Evolutionary conservation across 202 grass and related monocot species (phyloP).

Genomic region (Setaria italica): DNA sequence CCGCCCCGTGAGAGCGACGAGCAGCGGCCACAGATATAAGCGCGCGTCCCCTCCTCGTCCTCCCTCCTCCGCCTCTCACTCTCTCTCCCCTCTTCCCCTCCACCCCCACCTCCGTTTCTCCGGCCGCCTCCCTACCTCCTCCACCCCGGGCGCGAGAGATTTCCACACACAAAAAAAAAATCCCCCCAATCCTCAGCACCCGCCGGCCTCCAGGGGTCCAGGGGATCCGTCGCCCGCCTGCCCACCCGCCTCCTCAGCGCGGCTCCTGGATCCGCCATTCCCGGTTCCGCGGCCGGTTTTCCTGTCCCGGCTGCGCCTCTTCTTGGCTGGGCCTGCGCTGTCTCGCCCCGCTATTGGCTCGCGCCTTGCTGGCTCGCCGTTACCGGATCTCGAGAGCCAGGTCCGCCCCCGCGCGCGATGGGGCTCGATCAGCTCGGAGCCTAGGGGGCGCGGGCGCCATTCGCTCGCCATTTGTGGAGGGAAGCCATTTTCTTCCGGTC

Average conservation of each 20-base stretch:
- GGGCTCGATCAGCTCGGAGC: slow-evolving; percentile 34
- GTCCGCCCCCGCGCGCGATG: slow-evolving; percentile 7
- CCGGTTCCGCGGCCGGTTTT: not conserved
- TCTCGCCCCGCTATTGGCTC: not conserved
- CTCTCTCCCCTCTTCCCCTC: no score
- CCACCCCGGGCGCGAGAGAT: not conserved
- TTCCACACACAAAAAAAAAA: not conserved
- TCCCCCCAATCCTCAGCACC: not conserved
- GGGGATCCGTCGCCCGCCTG: not conserved
- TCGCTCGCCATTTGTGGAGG: slow-evolving; percentile 25
- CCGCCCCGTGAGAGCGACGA: slow-evolving; percentile 31
- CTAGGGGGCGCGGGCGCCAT: slow-evolving; percentile 27
- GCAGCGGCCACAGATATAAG: slow-evolving; percentile 3
- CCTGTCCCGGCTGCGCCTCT: not conserved
- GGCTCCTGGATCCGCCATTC: slow-evolving; percentile 45
- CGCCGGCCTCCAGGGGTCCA: not conserved
- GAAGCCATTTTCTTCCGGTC: not conserved
- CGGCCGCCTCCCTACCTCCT: not conserved
- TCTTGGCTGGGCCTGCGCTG: slow-evolving; percentile 12
- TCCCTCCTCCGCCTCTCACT: not conserved
- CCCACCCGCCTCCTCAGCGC: not conserved
- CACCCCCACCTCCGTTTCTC: not conserved
- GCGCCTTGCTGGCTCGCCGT: slow-evolving; percentile 30
- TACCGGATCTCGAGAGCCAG: slow-evolving; percentile 44
- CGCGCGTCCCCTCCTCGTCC: slow-evolving; percentile 12